A percentile compares a stretch with the other conserved stretches of the same genome.
phyloP scores from a whole-genome alignment of 352 stramenopile species.

The Pythium aquatile region DNA sequence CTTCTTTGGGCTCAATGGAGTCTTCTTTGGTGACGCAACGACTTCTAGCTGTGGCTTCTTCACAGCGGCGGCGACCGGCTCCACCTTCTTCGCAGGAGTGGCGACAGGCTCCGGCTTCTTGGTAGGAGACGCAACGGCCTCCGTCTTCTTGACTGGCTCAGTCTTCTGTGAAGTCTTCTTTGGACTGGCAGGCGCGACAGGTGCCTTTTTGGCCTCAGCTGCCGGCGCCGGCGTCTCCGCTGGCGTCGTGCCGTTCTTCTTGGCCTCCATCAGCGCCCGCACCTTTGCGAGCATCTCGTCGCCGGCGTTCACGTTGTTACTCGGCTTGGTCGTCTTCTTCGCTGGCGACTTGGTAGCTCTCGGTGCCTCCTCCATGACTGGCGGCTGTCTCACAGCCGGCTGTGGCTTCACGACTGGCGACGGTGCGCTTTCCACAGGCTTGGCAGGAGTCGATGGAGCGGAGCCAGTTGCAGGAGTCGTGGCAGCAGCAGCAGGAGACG shows the following conservation, averaged over 20 bases:
- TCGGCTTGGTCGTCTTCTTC: constrained; percentile 21
- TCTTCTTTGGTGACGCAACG: constrained; percentile 15
- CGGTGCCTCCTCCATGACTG: constrained; percentile 1
- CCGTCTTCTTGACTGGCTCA: background rate
- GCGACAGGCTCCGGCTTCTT: background rate
- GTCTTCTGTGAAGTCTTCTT: constrained; percentile 13
- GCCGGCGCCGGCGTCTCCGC: background rate
- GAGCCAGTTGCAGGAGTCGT: constrained; percentile 9
- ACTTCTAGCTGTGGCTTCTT: constrained; percentile 17
- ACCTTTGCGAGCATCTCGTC: constrained; percentile 29
- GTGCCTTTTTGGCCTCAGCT: background rate
- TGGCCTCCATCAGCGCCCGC: constrained; percentile 18
- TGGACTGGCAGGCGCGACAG: constrained; percentile 7
- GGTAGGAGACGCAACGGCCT: background rate
- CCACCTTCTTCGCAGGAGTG: background rate
- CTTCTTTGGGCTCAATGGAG: constrained; percentile 1
- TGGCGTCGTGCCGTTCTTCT: constrained; percentile 9
- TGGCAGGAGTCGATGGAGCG: constrained; percentile 17
- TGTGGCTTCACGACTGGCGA: constrained; percentile 9
- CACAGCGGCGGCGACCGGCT: background rate
- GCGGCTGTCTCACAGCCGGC: background rate
- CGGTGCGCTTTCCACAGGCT: constrained; percentile 3
- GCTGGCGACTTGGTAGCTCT: constrained; percentile 15
- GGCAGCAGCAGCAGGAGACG: constrained; percentile 5
- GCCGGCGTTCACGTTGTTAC: constrained; percentile 7